A percentile compares a stretch with the other conserved stretches of the same genome.
Evolutionary conservation across 768 basidiomycete species (phyloP).

Genomic region (Epithele typhae): DNA sequence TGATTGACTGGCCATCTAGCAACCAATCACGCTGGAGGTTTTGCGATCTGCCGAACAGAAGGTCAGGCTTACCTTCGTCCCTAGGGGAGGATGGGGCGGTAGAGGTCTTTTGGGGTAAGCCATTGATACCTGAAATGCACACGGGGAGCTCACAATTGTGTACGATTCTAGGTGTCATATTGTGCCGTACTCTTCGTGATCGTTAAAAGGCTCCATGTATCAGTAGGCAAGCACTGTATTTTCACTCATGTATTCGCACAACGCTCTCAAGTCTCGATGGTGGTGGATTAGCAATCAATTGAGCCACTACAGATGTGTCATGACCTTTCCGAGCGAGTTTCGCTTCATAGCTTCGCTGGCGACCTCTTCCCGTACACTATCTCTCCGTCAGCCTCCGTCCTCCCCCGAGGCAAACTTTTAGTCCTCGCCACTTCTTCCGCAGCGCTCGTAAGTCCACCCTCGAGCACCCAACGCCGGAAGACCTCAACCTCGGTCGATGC

Average conservation of each 20-base stretch:
- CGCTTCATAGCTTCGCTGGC: too few relatives aligned
- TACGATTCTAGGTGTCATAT: slow-evolving; percentile 15
- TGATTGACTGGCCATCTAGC: slow-evolving; percentile 33
- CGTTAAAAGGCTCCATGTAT: too few relatives aligned
- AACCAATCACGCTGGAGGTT: slow-evolving; percentile 53
- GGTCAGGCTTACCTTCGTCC: slow-evolving; percentile 21
- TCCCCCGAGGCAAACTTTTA: slow-evolving; percentile 1
- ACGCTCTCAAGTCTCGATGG: too few relatives aligned
- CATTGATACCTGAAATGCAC: too few relatives aligned
- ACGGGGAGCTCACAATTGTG: too few relatives aligned
- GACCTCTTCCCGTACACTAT: slow-evolving; percentile 24
- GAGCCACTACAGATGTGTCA: too few relatives aligned
- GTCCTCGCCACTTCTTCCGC: slow-evolving; percentile 23
- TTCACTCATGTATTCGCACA: too few relatives aligned
- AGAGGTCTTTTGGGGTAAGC: slow-evolving; percentile 78
- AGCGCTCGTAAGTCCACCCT: slow-evolving; percentile 30
- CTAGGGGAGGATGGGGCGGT: slow-evolving; percentile 71
- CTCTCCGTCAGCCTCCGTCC: slow-evolving; percentile 5
- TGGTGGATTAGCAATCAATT: too few relatives aligned
- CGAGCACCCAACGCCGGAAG: slow-evolving; percentile 47
- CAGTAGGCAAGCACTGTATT: too few relatives aligned
- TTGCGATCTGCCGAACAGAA: slow-evolving; percentile 44
- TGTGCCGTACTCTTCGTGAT: slow-evolving; percentile 12
- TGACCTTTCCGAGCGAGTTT: too few relatives aligned
- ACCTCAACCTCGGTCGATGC: slow-evolving; percentile 45